Evolutionary conservation across 2,329 filamentous ascomycete genomes (phyloP).

Genomic region (Aspergillus brunneoviolaceus): DNA sequence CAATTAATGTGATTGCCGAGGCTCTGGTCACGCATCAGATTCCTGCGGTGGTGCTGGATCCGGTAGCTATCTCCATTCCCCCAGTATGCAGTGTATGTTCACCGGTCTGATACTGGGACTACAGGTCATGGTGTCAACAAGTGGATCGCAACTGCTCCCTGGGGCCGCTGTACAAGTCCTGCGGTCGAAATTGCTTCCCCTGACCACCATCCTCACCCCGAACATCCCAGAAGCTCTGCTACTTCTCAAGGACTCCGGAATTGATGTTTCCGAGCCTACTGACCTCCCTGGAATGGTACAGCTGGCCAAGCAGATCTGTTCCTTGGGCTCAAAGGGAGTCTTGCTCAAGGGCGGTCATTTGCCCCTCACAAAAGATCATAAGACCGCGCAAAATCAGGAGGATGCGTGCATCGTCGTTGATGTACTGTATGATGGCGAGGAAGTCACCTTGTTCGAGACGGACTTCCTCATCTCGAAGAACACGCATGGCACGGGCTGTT

Average conservation of each 20-base stretch:
- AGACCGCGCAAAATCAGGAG: constrained; percentile 56
- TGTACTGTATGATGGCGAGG: constrained; percentile 65
- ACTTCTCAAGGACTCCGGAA: constrained; percentile 43
- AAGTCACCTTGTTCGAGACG: constrained; percentile 65
- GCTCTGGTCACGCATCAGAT: constrained; percentile 60
- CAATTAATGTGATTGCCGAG: constrained; percentile 67
- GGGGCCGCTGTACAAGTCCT: constrained; percentile 43
- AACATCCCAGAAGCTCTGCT: constrained; percentile 51
- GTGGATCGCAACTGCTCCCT: constrained; percentile 48
- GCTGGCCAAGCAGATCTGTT: constrained; percentile 65
- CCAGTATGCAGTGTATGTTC: background rate
- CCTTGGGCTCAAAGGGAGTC: constrained; percentile 74
- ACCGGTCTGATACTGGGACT: background rate
- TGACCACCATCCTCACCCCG: constrained; percentile 49
- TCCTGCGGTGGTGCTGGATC: constrained; percentile 67
- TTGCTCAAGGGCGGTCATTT: constrained; percentile 88
- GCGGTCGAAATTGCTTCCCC: constrained; percentile 42
- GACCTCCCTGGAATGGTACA: constrained; percentile 65
- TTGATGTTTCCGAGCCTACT: constrained; percentile 47
- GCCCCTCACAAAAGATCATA: constrained; percentile 67
- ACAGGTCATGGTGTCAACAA: constrained; percentile 78
- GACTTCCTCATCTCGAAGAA: constrained; percentile 71
- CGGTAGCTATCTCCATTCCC: constrained; percentile 53
- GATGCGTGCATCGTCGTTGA: constrained; percentile 72
- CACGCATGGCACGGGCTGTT: constrained; percentile 94